These are phyloP conservation scores for Corynespora cassiicola DNA, from an alignment of 2,329 filamentous ascomycete genomes.

Conservation along the genomic window DNA sequence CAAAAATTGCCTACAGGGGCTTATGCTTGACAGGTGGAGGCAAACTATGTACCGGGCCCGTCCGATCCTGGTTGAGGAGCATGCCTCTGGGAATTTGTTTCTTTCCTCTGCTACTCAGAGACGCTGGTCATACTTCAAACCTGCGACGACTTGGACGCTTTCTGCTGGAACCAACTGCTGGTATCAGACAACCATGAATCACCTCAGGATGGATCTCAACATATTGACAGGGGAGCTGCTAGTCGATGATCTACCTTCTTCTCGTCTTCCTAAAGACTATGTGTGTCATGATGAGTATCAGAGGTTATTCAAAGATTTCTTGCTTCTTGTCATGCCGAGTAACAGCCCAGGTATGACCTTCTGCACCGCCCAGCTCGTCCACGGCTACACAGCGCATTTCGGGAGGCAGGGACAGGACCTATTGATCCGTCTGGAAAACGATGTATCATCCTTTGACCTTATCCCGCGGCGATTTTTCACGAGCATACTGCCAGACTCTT, in stretches of 20 bases:
- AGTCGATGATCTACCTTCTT: constrained; percentile 58
- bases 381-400: constrained; percentile 44
- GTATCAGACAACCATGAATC: constrained; percentile 1
- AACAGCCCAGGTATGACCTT: constrained; percentile 49
- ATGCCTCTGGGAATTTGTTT: constrained; percentile 4
- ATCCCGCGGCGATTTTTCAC: constrained; percentile 42
- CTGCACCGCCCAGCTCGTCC: constrained; percentile 36
- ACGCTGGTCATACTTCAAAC: constrained; percentile 9
- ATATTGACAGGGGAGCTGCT: constrained; percentile 60
- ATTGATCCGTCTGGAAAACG: constrained; percentile 23
- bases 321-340: constrained; percentile 54
- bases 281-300: constrained; percentile 49
- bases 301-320: constrained; percentile 50
- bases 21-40: constrained; percentile 24
- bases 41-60: constrained; percentile 21
- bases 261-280: constrained; percentile 56
- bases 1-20: constrained; percentile 6
- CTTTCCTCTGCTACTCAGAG: constrained; percentile 5
- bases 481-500: constrained; percentile 36
- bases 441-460: constrained; percentile 28
- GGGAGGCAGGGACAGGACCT: constrained; percentile 30
- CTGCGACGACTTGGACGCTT: constrained; percentile 3
- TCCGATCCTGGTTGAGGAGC: constrained; percentile 5
- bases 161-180: constrained; percentile 7
- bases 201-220: constrained; percentile 54